Base-by-base conservation (phyloP, 768 basidiomycete genomes). In the Tricholoma saponaceum region DNA sequence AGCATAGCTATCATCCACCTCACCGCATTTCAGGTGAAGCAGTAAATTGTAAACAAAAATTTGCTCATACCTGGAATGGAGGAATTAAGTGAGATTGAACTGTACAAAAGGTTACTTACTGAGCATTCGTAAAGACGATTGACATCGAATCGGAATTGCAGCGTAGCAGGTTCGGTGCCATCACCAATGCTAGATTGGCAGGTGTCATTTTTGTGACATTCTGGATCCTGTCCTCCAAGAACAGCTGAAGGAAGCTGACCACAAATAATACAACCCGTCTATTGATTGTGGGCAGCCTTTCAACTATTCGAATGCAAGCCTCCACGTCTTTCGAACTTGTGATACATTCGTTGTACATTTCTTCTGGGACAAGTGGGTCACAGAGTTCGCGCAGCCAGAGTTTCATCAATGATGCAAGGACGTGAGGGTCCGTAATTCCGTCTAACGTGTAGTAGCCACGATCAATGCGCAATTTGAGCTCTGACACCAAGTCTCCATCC, bases 371-470 rank as follows among this genome's bases (percentile, higher is more conserved):
- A 44, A 97, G 80, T n/a, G 95, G 95, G 60, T 95, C 91, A 63
- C 87, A 83, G 22, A 98, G 82, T 69, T 98, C 95, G 46, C 95
- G 83, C 18, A 97, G 77, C 94, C 94, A 98, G 6, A 95, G 80
- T 74, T 98, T 97, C 72, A 96, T 81, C 39, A 96, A 77, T 2
- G 92, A 93, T 7, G 93, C 91, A 2, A 92, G 85, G 50, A 95
- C 87, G 64, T 95, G 88, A 0, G 95, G 92, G 67, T 97, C 95
- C 60, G 94, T 90, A 44, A 96, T 85, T 32, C 87, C 87, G 60
- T 95, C 91, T 59, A 95, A 78, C 41, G 88, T 93, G 72, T 96
- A 95, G 64, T 93, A 90, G 2, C 93, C 95, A 62, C 87, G 83
- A 69, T 96, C 93, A 56, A 98, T 93, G 56, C 92, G 86, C 30